These are phyloP conservation scores for Gossypium longicalyx DNA, from an alignment of 345 rosid species.

Conservation along the genomic window DNA sequence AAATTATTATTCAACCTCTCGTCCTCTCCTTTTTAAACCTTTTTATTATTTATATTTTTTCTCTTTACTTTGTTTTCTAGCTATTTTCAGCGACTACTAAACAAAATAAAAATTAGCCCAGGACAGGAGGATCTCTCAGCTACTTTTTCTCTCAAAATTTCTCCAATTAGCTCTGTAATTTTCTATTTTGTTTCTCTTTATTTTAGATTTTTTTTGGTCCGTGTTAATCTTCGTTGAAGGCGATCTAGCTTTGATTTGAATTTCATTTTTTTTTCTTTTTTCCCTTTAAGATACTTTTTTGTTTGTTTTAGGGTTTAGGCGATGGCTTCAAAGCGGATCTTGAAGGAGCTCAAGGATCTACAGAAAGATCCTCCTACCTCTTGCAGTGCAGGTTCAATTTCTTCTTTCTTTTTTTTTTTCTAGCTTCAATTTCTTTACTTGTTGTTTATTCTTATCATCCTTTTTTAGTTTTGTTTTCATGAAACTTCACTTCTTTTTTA, in stretches of 20 bases:
- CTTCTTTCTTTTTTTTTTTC: neutral
- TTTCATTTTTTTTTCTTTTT: neutral
- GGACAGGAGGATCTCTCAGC: constrained; percentile 5
- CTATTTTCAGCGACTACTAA: neutral
- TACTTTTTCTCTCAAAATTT: neutral
- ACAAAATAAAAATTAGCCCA: neutral
- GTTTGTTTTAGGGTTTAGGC: constrained; percentile 24
- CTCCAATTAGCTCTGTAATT: neutral
- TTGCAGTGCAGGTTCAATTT: constrained; percentile 61
- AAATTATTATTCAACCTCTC: neutral
- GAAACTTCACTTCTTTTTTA: too few relatives aligned
- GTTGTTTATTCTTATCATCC: neutral
- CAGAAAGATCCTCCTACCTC: constrained; percentile 83
- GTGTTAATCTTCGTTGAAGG: neutral
- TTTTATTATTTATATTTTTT: neutral
- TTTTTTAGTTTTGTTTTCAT: neutral
- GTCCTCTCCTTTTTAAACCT: neutral
- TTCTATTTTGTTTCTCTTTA: neutral
- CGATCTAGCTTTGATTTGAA: constrained; percentile 32
- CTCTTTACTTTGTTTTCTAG: neutral
- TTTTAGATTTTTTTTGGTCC: neutral
- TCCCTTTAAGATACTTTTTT: too few relatives aligned
- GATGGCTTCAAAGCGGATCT: constrained; percentile 26
- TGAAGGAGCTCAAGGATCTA: constrained; percentile 19
- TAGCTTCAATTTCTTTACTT: neutral